A percentile compares a stretch with the other conserved stretches of the same genome.
phyloP scores from a whole-genome alignment of 1,284 basidiomycete species.

The Apiotrichum veenhuisii region DNA sequence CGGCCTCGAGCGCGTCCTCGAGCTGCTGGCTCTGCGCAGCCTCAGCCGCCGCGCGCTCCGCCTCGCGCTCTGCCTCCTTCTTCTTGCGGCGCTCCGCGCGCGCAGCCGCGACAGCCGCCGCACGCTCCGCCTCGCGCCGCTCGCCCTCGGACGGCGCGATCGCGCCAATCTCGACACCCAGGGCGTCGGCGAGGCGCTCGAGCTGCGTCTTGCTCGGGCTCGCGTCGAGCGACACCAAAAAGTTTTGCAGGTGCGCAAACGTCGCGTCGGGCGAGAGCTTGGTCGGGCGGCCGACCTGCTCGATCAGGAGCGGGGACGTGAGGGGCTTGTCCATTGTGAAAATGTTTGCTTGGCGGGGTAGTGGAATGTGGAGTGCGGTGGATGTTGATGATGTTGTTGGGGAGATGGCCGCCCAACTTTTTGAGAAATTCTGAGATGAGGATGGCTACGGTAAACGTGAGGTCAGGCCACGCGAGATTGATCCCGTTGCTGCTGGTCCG shows the following conservation, averaged over 20 bases:
- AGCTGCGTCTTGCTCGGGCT: slow-evolving; percentile 43
- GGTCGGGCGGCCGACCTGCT: slow-evolving; percentile 27
- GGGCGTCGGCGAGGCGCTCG: slow-evolving; percentile 44
- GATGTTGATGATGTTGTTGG: neutral
- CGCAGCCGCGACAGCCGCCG: slow-evolving; percentile 23
- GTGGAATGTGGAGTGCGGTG: neutral
- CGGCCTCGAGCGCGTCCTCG: slow-evolving; percentile 17
- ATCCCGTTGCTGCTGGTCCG: neutral
- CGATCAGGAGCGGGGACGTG: slow-evolving; percentile 41
- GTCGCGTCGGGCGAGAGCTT: slow-evolving; percentile 28
- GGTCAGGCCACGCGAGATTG: neutral
- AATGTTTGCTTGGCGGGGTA: neutral
- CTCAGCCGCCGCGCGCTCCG: slow-evolving; percentile 23
- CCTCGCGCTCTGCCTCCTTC: slow-evolving; percentile 21
- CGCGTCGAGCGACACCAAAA: slow-evolving; percentile 26
- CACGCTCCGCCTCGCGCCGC: slow-evolving; percentile 30
- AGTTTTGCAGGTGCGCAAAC: slow-evolving; percentile 32
- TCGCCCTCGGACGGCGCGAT: slow-evolving; percentile 38
- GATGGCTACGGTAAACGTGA: neutral
- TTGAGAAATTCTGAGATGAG: neutral
- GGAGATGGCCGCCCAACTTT: neutral
- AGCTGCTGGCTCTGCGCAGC: slow-evolving; percentile 18
- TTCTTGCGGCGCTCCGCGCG: slow-evolving; percentile 23
- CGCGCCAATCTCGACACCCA: slow-evolving; percentile 44
- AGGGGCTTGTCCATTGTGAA: slow-evolving; percentile 44